Evolutionary conservation across 345 rosid genomes (phyloP).

Genomic region (Euphorbia pulcherrima): DNA sequence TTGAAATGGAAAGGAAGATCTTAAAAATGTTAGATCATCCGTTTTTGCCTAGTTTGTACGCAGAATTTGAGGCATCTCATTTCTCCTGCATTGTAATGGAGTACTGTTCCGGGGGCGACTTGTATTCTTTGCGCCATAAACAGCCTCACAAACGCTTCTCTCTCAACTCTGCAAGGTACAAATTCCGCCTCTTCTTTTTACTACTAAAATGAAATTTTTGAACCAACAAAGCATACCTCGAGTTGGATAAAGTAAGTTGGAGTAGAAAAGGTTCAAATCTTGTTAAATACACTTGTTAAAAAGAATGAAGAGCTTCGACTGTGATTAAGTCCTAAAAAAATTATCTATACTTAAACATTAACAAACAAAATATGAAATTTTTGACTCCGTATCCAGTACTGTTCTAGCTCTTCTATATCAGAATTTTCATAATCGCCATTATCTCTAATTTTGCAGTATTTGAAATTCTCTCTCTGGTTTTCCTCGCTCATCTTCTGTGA

Average conservation of each 20-base stretch:
- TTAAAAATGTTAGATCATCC: conserved; percentile 91
- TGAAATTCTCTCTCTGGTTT: conserved; percentile 17
- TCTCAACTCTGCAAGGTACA: conserved; percentile 67
- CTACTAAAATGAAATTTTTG: too few relatives aligned
- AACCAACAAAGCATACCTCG: too few relatives aligned
- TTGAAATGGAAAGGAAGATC: conserved; percentile 77
- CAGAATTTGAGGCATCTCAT: conserved; percentile 80
- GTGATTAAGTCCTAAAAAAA: too few relatives aligned
- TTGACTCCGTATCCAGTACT: too few relatives aligned
- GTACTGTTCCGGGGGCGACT: conserved; percentile 89
- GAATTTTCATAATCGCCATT: conserved; percentile 11
- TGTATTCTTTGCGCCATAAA: conserved; percentile 69
- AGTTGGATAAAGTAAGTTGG: too few relatives aligned
- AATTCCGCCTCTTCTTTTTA: neutral
- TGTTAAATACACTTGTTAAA: too few relatives aligned
- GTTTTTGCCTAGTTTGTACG: conserved; percentile 78
- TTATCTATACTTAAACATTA: too few relatives aligned
- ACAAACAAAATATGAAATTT: too few relatives aligned
- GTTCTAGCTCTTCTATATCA: too few relatives aligned
- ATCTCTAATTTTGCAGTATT: neutral
- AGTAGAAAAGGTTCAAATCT: too few relatives aligned
- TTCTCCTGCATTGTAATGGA: conserved; percentile 94
- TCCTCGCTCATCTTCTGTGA: conserved; percentile 17
- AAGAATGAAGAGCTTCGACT: too few relatives aligned
- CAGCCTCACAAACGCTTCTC: conserved; percentile 63